Evolutionary conservation across 73 alveolate species (phyloP), one percentile per base, ranked within the genome.

Genomic region (Blepharisma stoltei): DNA sequence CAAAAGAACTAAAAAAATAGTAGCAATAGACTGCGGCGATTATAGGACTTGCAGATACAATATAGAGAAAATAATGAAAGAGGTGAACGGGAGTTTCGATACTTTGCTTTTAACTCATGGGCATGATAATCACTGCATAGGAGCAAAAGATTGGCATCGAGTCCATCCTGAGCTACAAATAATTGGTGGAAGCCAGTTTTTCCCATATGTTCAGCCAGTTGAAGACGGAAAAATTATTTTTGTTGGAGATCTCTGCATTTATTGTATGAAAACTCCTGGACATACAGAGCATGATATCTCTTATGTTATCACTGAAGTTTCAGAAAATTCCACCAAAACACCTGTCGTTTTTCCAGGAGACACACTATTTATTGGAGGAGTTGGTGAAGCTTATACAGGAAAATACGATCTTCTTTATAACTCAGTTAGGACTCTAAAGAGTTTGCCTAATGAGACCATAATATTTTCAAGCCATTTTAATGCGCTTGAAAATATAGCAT

Each of bases 241-340:
- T 6, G 76, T 88, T 23, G 95, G 95, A 27, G 92, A 84, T 46
- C 53, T 85, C 0, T 79, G 90, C 71, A 54, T 88, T 9, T 82
- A 84, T 66, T 84, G 90, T 21, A 55, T 88, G 80, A 78, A 81
- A n/a, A 86, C 89, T 7, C 92, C 95, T n/a, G 95, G 95, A 5
- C 92, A 83, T 48, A 81, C 86, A 5, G 69, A 65, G 3, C 84
- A 75, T 37, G 81, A 78, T 44, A 90, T 80, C 6, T 50, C 86
- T 48, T 88, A 45, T 55, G 81, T 88, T 5, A 86, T 88, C 1
- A 88, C 95, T 43, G 90, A 88, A 71, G 95, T 84, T 14, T 84
- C 88, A 7, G 86, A 67, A 44, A 75, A 70, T 0, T 71, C 88
- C 49, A 84, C 89, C 6, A 88, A 88, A 71, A 84, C 81, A 0